Conservation (phyloP, 129 eudicot genomes). For the Calendula officinalis region DNA sequence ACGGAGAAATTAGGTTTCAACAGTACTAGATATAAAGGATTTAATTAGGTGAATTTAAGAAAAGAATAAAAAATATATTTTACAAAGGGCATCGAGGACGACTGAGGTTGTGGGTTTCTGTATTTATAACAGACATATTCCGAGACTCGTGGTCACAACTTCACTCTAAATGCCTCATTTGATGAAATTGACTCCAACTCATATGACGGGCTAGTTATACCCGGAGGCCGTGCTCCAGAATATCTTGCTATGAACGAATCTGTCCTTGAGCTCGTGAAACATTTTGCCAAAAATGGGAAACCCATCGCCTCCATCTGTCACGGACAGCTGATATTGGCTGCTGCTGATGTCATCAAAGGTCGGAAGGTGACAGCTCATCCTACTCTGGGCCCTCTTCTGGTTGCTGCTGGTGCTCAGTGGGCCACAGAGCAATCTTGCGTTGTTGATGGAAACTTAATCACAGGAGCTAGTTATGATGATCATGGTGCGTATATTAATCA, state of each 20-base stretch:
- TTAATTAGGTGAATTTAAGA: too few relatives aligned
- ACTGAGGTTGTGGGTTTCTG: too few relatives aligned
- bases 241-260: constrained; percentile 82
- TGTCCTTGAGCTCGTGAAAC: constrained; percentile 56
- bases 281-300: constrained; percentile 56
- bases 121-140: constrained; percentile 63
- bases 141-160: constrained; percentile 84
- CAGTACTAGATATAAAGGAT: too few relatives aligned
- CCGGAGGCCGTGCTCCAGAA: constrained; percentile 94
- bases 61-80: too few relatives aligned
- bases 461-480: constrained; percentile 67
- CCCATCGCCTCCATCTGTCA: constrained; percentile 86
- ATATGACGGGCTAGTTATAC: constrained; percentile 76
- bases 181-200: constrained; percentile 64
- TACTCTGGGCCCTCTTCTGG: constrained; percentile 62
- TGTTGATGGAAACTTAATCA: constrained; percentile 69
- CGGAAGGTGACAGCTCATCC: constrained; percentile 76
- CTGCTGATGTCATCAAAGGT: constrained; percentile 64
- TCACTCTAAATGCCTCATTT: constrained; percentile 79
- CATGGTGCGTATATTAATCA: constrained; percentile 64
- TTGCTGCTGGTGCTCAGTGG: constrained; percentile 95
- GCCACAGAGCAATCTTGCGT: constrained; percentile 54
- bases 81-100: too few relatives aligned
- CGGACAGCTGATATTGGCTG: constrained; percentile 85
- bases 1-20: too few relatives aligned